phyloP scores from a whole-genome alignment of 345 rosid genomes.

The Arabis hirsuta region DNA sequence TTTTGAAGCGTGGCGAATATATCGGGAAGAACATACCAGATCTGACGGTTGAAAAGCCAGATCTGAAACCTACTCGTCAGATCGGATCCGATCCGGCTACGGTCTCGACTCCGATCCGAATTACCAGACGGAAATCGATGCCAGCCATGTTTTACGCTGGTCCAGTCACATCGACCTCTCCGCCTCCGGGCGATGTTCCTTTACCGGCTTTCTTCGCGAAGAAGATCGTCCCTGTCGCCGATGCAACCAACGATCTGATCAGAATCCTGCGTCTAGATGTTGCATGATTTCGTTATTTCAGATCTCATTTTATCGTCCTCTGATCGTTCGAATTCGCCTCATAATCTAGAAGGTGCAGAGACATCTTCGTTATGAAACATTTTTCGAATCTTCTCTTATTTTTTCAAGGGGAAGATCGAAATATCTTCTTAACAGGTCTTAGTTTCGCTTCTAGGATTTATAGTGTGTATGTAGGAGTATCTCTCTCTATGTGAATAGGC shows the following conservation, averaged over 20 bases:
- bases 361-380: slow-evolving; percentile 12
- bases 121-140: slow-evolving; percentile 27
- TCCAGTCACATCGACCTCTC: slow-evolving; percentile 62
- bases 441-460: slow-evolving; percentile 2
- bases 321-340: too few relatives aligned
- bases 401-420: slow-evolving; percentile 73
- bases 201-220: slow-evolving; percentile 68
- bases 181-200: slow-evolving; percentile 85
- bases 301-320: too few relatives aligned
- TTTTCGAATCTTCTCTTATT: slow-evolving; percentile 57
- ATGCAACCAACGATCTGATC: slow-evolving; percentile 58
- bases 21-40: not conserved
- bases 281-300: not conserved
- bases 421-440: slow-evolving; percentile 33
- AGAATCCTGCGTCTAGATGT: slow-evolving; percentile 55
- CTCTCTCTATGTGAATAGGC: not conserved
- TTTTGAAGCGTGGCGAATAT: slow-evolving; percentile 68
- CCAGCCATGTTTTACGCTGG: slow-evolving; percentile 65
- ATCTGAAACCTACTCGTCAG: slow-evolving; percentile 41
- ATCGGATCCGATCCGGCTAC: slow-evolving; percentile 42
- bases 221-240: slow-evolving; percentile 39
- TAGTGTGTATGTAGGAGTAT: slow-evolving; percentile 16
- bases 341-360: slow-evolving; percentile 3
- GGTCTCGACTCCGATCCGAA: slow-evolving; percentile 31
- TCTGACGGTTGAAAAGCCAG: slow-evolving; percentile 19